A percentile compares a stretch with the other conserved stretches of the same genome.
Conservation (phyloP, 1,139 yeast genomes). For the Kodamaea derodonti region DNA sequence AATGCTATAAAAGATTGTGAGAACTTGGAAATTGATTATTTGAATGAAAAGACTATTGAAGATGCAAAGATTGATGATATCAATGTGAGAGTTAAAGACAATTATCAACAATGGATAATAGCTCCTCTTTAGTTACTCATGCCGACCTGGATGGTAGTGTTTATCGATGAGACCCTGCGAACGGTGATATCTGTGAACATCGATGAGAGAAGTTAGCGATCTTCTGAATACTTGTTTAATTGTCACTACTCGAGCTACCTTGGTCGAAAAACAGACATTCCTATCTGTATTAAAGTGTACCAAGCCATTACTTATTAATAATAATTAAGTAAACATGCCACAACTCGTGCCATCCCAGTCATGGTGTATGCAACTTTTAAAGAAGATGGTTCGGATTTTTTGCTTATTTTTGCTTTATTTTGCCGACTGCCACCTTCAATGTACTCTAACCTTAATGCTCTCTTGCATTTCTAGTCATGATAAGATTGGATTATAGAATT, state of each 20-base stretch:
- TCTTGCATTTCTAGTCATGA: slow-evolving; percentile 3
- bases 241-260: too few relatives aligned
- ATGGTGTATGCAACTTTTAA: too few relatives aligned
- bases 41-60: slow-evolving; percentile 23
- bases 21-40: slow-evolving; percentile 36
- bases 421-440: not conserved
- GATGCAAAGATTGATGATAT: slow-evolving; percentile 29
- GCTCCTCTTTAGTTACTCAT: slow-evolving; percentile 7
- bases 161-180: too few relatives aligned
- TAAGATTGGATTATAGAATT: slow-evolving; percentile 4
- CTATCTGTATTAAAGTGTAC: too few relatives aligned
- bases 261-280: too few relatives aligned
- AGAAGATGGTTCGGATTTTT: not conserved
- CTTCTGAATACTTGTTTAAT: too few relatives aligned
- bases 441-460: not conserved
- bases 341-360: too few relatives aligned
- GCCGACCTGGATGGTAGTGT: too few relatives aligned
- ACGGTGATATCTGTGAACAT: too few relatives aligned
- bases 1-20: slow-evolving; percentile 33
- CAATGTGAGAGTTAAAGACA: slow-evolving; percentile 40
- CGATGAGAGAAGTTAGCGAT: too few relatives aligned
- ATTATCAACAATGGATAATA: slow-evolving; percentile 43
- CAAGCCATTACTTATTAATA: too few relatives aligned
- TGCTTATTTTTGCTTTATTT: slow-evolving; percentile 1
- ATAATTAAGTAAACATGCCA: too few relatives aligned